Evolutionary conservation across 2,329 filamentous ascomycete genomes (phyloP), one percentile per base, ranked within the genome.

Genomic region (Huntiella abstrusa): DNA sequence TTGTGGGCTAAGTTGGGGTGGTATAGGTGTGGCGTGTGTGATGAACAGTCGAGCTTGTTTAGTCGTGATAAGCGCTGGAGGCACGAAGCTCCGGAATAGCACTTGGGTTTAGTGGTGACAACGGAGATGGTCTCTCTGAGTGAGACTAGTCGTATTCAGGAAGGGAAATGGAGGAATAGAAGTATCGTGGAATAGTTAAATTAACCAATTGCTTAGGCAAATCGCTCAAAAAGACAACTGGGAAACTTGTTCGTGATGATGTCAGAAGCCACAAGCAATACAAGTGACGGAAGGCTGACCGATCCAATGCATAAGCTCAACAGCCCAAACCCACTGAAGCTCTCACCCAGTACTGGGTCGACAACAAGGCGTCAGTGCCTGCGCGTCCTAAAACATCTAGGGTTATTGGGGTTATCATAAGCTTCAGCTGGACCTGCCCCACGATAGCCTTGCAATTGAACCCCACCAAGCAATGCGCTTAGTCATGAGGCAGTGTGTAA

Each of bases 1-100:
- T 92, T 19, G 36, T 41, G 16, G 37, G 12, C 32, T 5, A 19
- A 19, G 22, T 35, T 16, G 19, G 11, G 61, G 52, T 69, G 59
- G 56, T 45, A 53, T 34, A 47, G 42, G 13, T 35, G 28, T 45
- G 15, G 44, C 6, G 16, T 17, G 34, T 37, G 28, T 12, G 41
- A 22, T 19, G 19, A 38, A 28, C 22, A 28, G 8, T 7, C 22
- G 8, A 28, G 22, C 22, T 28, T 28, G 22, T 28, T 28, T 28
- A 28, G 6, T 28, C 22, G 22, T 28, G 22, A 28, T 28, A 28
- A 28, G 22, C 22, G 22, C 22, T 28, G 5, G 22, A 28, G 22
- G 22, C 22, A 7, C 22, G 22, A 28, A 28, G 22, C 22, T 28
- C 22, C 22, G 22, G 22, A 28, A 28, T 28, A 28, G 8, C 22